phyloP scores from a whole-genome alignment of 768 basidiomycete genomes.

The Amanita jacksonii region DNA sequence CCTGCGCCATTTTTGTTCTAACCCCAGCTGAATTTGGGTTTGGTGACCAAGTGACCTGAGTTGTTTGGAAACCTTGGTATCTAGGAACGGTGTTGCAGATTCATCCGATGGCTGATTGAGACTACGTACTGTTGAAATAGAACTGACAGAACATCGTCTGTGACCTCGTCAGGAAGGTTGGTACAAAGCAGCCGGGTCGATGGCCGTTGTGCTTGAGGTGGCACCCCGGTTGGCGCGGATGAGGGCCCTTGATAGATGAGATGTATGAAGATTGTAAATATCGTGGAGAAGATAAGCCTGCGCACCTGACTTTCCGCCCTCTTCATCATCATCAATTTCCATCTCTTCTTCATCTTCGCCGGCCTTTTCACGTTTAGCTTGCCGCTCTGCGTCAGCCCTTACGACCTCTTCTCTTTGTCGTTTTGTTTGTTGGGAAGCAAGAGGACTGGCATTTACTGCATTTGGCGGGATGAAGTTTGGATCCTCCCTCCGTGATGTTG shows the following conservation, averaged over 20 bases:
- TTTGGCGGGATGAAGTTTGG: conserved; percentile 71
- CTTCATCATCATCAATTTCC: conserved; percentile 91
- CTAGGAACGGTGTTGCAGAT: conserved; percentile 28
- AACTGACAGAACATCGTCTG: conserved; percentile 75
- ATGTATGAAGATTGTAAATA: conserved; percentile 20
- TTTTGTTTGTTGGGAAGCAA: conserved; percentile 45
- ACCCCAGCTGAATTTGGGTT: conserved; percentile 55
- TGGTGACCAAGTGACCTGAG: conserved; percentile 61
- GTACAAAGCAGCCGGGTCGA: conserved; percentile 64
- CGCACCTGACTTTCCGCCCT: conserved; percentile 42
- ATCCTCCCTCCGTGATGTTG: conserved; percentile 71
- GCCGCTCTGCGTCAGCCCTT: conserved; percentile 39
- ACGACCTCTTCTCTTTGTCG: conserved; percentile 55
- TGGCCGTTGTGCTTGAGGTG: conserved; percentile 41
- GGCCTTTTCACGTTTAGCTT: conserved; percentile 62
- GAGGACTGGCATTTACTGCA: conserved; percentile 46
- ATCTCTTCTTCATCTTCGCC: conserved; percentile 82
- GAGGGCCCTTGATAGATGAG: conserved; percentile 22
- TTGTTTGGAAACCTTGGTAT: conserved; percentile 73
- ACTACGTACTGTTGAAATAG: conserved; percentile 83
- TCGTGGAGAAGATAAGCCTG: too few relatives aligned
- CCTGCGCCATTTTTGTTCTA: conserved; percentile 73
- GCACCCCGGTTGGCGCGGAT: conserved; percentile 31
- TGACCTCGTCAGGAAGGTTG: conserved; percentile 87
- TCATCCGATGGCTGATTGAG: not conserved